These are phyloP conservation scores for Cytidiella melzeri DNA, from an alignment of 768 basidiomycete species.

Conservation along the genomic window DNA sequence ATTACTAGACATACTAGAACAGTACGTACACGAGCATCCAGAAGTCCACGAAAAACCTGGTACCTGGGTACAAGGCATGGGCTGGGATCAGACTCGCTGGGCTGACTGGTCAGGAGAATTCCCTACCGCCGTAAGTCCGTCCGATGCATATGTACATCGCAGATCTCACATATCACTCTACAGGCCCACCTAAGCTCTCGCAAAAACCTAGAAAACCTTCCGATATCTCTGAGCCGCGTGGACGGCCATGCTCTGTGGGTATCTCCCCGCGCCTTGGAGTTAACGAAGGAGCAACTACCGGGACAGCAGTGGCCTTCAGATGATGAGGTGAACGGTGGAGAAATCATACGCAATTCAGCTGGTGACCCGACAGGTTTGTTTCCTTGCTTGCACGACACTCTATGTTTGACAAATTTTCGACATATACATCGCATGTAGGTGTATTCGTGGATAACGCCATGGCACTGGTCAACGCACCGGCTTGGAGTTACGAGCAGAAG, in stretches of 20 bases:
- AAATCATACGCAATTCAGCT: constrained; percentile 53
- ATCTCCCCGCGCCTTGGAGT: constrained; percentile 61
- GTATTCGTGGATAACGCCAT: constrained; percentile 89
- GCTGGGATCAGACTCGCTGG: constrained; percentile 94
- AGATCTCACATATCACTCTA: background rate
- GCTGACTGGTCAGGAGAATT: constrained; percentile 41
- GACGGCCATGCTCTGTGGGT: constrained; percentile 90
- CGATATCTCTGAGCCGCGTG: constrained; percentile 68
- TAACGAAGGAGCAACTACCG: constrained; percentile 54
- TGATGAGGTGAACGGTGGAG: constrained; percentile 59
- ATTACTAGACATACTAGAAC: constrained; percentile 52
- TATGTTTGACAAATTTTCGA: background rate
- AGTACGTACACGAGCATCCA: constrained; percentile 52
- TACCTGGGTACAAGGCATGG: constrained; percentile 78
- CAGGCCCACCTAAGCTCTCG: constrained; percentile 73
- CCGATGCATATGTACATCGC: background rate
- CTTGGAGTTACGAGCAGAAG: constrained; percentile 50
- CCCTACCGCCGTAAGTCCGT: constrained; percentile 57
- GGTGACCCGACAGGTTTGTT: constrained; percentile 65
- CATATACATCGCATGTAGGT: constrained; percentile 30
- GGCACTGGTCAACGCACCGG: constrained; percentile 60
- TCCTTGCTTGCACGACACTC: background rate
- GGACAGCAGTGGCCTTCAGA: constrained; percentile 14
- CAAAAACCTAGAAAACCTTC: constrained; percentile 56
- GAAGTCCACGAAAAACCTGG: constrained; percentile 46